Evolutionary conservation across 1,284 basidiomycete genomes (phyloP), one percentile per base, ranked within the genome.

Genomic region (Peniophora sp.): DNA sequence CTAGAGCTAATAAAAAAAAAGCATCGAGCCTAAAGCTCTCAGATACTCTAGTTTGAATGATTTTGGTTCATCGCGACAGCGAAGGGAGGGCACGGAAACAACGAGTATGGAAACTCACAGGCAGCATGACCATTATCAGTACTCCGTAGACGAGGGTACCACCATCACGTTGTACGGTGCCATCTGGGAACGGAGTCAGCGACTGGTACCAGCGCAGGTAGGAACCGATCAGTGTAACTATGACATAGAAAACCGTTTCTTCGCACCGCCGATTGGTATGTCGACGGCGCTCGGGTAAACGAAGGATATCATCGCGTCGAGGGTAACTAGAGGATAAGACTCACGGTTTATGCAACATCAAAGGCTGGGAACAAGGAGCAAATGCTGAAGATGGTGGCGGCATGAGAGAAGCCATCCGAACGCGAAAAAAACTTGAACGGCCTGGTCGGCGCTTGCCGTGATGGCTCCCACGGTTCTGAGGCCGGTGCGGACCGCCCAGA

Each of bases 11-110:
- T 41, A 65, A 55, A 61, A 46, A 60, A 57, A 84, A 82, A 86
- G 75, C 85, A 86, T 82, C 60, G 83, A 70, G 75, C 74, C 22
- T 66, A 52, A 52, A 66, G 72, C 78, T 69, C 85, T 88, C 85
- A 88, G 73, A 87, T 83, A 88, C 85, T 88, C 85, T 88, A 88
- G 85, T 88, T 88, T 88, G 85, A 85, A 84, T 75, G 68, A 64
- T 70, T 68, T 70, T 60, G 66, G 57, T 67, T 87, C 85, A 85
- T 85, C 81, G 63, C 60, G 58, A 56, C 62, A 20, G 46, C n/a
- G 54, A 58, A 51, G 57, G 54, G 36, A 49, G 39, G 37, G 42
- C 49, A 32, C 37, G 8, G 20, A 23, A 47, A 58, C 50, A 46
- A 27, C n/a, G 39, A 36, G 27, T 32, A 51, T 1, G 23, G 23